Conservation (phyloP, 2,329 filamentous ascomycete genomes). For the Mycosphaerelloides madeirae region DNA sequence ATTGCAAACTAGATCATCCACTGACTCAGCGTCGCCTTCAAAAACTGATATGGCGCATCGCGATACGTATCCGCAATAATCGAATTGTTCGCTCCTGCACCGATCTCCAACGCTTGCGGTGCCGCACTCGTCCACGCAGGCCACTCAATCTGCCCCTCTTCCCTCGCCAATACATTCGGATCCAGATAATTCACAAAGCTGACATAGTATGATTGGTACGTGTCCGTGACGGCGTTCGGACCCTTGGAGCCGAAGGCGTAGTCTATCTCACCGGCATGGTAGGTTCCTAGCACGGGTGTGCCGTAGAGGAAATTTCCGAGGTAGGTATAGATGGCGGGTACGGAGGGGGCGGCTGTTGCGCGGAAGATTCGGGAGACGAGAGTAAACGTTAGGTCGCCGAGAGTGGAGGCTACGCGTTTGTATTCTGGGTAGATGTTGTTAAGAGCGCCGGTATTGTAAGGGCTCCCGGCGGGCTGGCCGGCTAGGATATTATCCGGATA, state of each 20-base stretch:
- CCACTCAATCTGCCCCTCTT: too few species aligned
- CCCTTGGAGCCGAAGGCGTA: conserved; percentile 9
- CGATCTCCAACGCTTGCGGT: too few species aligned
- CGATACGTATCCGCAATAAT: too few species aligned
- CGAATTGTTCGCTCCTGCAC: too few species aligned
- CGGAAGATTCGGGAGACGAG: conserved; percentile 65
- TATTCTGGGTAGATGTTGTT: conserved; percentile 72
- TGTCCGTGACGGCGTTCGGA: conserved; percentile 22
- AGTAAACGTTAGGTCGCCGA: conserved; percentile 66
- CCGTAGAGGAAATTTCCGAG: conserved; percentile 67
- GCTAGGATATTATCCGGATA: conserved; percentile 52
- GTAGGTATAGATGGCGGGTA: conserved; percentile 66
- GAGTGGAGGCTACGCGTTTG: conserved; percentile 69
- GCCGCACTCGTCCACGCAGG: too few species aligned
- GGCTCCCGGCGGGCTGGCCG: conserved; percentile 56
- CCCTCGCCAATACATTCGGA: too few species aligned
- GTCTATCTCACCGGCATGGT: conserved; percentile 56
- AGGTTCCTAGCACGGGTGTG: conserved; percentile 68
- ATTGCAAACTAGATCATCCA: too few species aligned
- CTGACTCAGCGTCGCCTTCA: too few species aligned
- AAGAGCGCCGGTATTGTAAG: conserved; percentile 63
- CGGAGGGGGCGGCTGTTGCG: conserved; percentile 36
- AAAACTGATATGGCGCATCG: too few species aligned
- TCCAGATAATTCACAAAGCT: too few species aligned
- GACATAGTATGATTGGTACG: conserved; percentile 66